Percentiles rank a stretch among this genome's conserved stretches.
These are phyloP conservation scores for Elsinoe arachidis DNA, from an alignment of 2,329 filamentous ascomycete genomes.

Conservation along the genomic window DNA sequence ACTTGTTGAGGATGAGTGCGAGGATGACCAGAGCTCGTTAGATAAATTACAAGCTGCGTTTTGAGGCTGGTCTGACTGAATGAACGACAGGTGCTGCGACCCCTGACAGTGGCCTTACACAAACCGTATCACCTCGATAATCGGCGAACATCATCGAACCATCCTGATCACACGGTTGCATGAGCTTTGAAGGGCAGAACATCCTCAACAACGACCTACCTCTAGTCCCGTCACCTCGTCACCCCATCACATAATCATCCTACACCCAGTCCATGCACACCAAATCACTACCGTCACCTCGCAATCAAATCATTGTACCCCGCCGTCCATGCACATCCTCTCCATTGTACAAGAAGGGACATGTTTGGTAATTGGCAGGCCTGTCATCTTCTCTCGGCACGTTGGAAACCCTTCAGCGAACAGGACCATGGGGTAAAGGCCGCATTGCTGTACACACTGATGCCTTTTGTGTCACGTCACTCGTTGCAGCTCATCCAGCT, in stretches of 20 bases:
- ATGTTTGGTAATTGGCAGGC: conserved; percentile 59
- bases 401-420: conserved; percentile 55
- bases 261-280: neutral
- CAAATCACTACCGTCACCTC: neutral
- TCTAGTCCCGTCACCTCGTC: too few species aligned
- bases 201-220: too few species aligned
- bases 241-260: neutral
- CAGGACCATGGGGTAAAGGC: conserved; percentile 45
- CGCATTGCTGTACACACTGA: conserved; percentile 65
- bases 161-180: too few species aligned
- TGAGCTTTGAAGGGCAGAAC: too few species aligned
- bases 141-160: too few species aligned
- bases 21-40: too few species aligned
- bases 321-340: conserved; percentile 56
- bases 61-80: too few species aligned
- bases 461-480: conserved; percentile 39
- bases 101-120: too few species aligned
- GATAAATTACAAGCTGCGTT: too few species aligned
- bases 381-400: conserved; percentile 50
- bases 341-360: conserved; percentile 41
- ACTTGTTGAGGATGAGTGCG: too few species aligned
- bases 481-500: neutral
- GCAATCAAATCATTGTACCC: conserved; percentile 39
- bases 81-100: too few species aligned
- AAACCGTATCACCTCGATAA: too few species aligned